phyloP scores from a whole-genome alignment of 257 asterid genomes.

The Salvia miltiorrhiza region DNA sequence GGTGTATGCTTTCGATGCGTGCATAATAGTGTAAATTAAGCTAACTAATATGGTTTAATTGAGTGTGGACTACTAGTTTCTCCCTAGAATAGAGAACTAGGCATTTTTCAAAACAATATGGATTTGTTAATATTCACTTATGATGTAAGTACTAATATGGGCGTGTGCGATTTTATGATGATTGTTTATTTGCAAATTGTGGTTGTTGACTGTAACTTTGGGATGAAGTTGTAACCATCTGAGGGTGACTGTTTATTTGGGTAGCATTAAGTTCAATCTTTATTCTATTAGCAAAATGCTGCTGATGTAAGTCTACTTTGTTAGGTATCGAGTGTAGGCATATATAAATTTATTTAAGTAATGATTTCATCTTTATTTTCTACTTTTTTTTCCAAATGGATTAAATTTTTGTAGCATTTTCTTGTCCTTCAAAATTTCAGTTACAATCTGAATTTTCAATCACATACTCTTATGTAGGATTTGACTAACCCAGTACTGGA shows the following conservation, averaged over 20 bases:
- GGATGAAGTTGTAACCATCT: neutral
- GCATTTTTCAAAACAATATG: neutral
- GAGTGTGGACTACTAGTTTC: slow-evolving; percentile 1
- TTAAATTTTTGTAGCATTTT: neutral
- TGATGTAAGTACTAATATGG: neutral
- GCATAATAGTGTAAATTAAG: neutral
- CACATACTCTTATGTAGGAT: neutral
- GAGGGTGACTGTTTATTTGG: neutral
- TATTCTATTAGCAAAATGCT: neutral
- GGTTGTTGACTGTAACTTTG: neutral
- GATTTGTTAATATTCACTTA: neutral
- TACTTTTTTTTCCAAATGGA: neutral
- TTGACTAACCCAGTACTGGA: neutral
- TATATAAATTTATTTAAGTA: neutral
- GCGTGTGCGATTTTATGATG: neutral
- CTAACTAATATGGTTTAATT: neutral
- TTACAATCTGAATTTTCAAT: neutral
- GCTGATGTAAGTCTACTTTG: neutral
- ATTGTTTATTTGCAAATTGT: neutral
- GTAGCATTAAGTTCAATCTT: neutral
- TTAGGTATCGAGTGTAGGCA: neutral
- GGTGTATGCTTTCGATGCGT: neutral
- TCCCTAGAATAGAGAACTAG: neutral
- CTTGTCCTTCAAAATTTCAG: neutral
- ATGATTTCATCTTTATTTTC: neutral